These are phyloP conservation scores for Flaveria trinervia DNA, from an alignment of 129 eudicot species.

Conservation along the genomic window DNA sequence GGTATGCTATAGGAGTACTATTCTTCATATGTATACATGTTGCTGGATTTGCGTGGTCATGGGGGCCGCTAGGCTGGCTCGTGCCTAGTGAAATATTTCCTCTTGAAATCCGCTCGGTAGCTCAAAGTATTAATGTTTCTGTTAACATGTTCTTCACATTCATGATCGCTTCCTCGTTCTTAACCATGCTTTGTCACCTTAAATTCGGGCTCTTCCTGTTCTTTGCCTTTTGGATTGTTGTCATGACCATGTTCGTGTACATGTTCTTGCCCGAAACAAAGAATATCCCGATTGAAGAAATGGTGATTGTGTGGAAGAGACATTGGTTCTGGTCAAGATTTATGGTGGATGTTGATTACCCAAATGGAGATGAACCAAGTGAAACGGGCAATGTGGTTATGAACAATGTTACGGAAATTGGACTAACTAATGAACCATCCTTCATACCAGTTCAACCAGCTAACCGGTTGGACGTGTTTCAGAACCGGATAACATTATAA, in stretches of 20 bases:
- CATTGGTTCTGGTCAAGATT: slow-evolving; percentile 86
- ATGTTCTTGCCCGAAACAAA: slow-evolving; percentile 91
- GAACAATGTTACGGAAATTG: background rate
- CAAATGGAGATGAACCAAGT: slow-evolving; percentile 47
- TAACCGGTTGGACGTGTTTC: too few species aligned
- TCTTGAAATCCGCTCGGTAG: slow-evolving; percentile 78
- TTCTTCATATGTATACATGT: slow-evolving; percentile 77
- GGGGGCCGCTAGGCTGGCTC: slow-evolving; percentile 95
- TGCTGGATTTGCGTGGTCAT: slow-evolving; percentile 90
- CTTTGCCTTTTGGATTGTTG: slow-evolving; percentile 60
- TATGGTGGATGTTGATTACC: slow-evolving; percentile 47
- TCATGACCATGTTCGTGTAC: slow-evolving; percentile 63
- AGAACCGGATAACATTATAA: background rate
- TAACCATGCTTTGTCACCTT: slow-evolving; percentile 76
- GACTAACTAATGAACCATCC: background rate
- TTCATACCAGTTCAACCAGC: too few species aligned
- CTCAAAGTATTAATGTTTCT: slow-evolving; percentile 81
- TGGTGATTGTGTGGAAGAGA: slow-evolving; percentile 69
- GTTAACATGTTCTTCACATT: slow-evolving; percentile 93
- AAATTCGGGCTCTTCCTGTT: slow-evolving; percentile 80
- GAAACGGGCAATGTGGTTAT: slow-evolving; percentile 30
- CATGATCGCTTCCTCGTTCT: slow-evolving; percentile 62
- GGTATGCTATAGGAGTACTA: slow-evolving; percentile 80
- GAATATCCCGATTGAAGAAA: slow-evolving; percentile 84
- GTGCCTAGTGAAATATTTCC: slow-evolving; percentile 93